These are phyloP conservation scores for Colletotrichum sp. DNA, from an alignment of 2,329 filamentous ascomycete genomes.

Conservation along the genomic window DNA sequence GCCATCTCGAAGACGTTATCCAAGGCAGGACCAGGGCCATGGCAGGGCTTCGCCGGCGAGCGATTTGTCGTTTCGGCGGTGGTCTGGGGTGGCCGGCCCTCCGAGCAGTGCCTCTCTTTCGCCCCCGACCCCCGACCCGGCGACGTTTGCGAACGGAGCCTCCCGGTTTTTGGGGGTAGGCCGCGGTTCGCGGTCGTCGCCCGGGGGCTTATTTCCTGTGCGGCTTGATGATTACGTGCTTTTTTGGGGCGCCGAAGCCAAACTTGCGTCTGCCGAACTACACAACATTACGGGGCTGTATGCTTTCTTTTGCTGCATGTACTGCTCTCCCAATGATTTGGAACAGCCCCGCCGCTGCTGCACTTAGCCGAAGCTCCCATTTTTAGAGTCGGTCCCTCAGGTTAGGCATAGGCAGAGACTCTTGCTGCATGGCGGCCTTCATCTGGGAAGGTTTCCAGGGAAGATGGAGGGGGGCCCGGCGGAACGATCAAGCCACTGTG, in stretches of 20 bases:
- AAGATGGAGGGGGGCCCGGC: neutral
- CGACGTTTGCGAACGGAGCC: neutral
- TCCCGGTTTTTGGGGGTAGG: neutral
- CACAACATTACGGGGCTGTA: neutral
- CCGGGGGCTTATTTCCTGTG: neutral
- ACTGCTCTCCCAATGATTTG: neutral
- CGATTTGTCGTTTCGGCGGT: neutral
- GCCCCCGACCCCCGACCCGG: neutral
- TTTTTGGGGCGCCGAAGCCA: neutral
- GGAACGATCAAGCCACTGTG: neutral
- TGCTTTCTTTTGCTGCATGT: neutral
- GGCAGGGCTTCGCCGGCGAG: neutral
- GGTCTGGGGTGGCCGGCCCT: neutral
- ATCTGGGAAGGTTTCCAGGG: neutral
- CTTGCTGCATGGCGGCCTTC: neutral
- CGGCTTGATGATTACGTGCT: neutral
- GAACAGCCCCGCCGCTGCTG: neutral
- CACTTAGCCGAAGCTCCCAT: neutral
- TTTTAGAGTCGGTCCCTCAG: neutral
- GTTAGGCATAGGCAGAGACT: neutral
- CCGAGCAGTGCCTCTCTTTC: neutral
- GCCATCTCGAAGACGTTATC: neutral
- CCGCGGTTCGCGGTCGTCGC: neutral
- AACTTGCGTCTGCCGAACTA: neutral
- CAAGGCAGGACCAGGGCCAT: neutral